Evolutionary conservation across 2,329 filamentous ascomycete species (phyloP).

Genomic region (Penicillium italicum): DNA sequence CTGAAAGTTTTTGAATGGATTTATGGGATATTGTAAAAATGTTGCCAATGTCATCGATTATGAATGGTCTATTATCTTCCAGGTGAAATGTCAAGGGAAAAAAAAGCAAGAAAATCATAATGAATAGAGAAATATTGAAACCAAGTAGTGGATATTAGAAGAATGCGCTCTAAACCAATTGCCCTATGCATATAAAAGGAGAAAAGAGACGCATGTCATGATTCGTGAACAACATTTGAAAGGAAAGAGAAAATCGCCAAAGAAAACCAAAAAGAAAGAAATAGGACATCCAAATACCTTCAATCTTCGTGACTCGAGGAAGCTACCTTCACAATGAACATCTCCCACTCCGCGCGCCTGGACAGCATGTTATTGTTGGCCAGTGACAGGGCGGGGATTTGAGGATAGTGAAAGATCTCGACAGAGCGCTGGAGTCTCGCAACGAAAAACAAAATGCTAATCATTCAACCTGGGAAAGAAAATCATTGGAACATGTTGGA

Average conservation of each 20-base stretch:
- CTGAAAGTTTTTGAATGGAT: not conserved
- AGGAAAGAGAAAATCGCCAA: not conserved
- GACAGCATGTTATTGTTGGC: not conserved
- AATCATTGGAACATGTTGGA: slow-evolving; percentile 16
- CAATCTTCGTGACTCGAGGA: not conserved
- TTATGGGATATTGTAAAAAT: slow-evolving; percentile 8
- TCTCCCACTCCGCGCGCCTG: not conserved
- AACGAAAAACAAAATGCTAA: not conserved
- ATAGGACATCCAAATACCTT: not conserved
- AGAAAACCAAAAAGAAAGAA: not conserved
- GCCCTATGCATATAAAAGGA: slow-evolving; percentile 2
- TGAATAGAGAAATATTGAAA: not conserved
- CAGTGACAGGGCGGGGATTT: not conserved
- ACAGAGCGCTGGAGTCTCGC: not conserved
- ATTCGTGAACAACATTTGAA: not conserved
- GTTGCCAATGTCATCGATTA: not conserved
- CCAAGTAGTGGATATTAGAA: slow-evolving; percentile 2
- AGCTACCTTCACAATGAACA: not conserved
- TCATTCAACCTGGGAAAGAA: not conserved
- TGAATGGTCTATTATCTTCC: slow-evolving; percentile 1
- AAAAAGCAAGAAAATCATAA: not conserved
- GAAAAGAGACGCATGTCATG: slow-evolving; percentile 7
- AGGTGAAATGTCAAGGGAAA: not conserved
- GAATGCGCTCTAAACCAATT: not conserved
- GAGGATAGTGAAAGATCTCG: not conserved